Conservation (phyloP, 2,329 filamentous ascomycete species). For the Arthroderma sp. region DNA sequence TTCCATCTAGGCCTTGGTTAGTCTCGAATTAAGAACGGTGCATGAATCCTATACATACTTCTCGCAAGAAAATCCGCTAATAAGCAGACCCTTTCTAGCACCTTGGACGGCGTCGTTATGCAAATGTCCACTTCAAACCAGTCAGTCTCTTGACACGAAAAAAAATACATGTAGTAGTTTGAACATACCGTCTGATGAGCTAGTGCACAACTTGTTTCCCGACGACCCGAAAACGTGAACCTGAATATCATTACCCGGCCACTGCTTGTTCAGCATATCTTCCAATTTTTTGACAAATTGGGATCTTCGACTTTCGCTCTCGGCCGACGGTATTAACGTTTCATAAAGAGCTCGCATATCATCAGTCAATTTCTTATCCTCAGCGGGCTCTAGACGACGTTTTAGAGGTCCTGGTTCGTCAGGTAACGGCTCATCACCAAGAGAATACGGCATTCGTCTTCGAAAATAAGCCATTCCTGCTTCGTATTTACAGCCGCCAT, state of each 20-base stretch:
- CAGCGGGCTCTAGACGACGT: conserved; percentile 54
- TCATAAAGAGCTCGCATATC: conserved; percentile 81
- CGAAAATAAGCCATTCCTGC: conserved; percentile 69
- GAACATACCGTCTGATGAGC: conserved; percentile 77
- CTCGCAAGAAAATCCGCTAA: conserved; percentile 75
- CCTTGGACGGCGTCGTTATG: conserved; percentile 82
- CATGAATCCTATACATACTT: conserved; percentile 45
- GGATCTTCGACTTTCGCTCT: conserved; percentile 62
- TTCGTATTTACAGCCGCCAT: conserved; percentile 72
- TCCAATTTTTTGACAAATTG: conserved; percentile 79
- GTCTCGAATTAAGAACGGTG: conserved; percentile 9
- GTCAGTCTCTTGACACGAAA: conserved; percentile 13
- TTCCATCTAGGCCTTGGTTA: conserved; percentile 53
- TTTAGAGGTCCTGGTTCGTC: conserved; percentile 57
- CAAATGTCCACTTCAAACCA: conserved; percentile 71
- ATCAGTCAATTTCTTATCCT: conserved; percentile 60
- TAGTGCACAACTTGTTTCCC: conserved; percentile 85
- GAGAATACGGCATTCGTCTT: conserved; percentile 79
- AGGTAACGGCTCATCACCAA: conserved; percentile 67
- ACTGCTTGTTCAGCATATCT: conserved; percentile 74
- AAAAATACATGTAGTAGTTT: not conserved
- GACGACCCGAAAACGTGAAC: conserved; percentile 97
- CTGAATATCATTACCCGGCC: conserved; percentile 79
- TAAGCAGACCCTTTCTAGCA: conserved; percentile 77
- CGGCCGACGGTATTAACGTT: conserved; percentile 64